A percentile compares a stretch with the other conserved stretches of the same genome.
phyloP scores from a whole-genome alignment of 495 filamentous ascomycete species.

The Xylaria intraflava region DNA sequence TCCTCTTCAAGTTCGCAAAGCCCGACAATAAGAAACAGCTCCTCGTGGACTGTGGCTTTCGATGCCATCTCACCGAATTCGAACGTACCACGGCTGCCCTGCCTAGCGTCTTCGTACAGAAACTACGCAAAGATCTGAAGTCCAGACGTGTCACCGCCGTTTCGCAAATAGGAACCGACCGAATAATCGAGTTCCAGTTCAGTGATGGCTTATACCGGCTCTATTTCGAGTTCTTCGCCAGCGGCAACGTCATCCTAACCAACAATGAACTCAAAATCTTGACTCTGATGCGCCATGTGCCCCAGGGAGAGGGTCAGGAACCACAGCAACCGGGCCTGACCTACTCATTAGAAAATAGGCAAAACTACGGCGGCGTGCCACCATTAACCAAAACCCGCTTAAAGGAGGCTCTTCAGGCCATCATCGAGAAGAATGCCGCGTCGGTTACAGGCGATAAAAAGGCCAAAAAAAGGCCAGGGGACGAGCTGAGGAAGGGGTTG shows the following conservation, averaged over 20 bases:
- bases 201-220: conserved; percentile 83
- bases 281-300: conserved; percentile 71
- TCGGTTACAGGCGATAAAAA: conserved; percentile 52
- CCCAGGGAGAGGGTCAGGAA: conserved; percentile 63
- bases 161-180: conserved; percentile 83
- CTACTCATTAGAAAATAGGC: conserved; percentile 75
- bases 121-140: conserved; percentile 79
- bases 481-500: conserved; percentile 69
- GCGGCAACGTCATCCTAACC: conserved; percentile 86
- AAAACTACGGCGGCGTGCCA: conserved; percentile 72
- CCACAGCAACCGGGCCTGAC: conserved; percentile 68
- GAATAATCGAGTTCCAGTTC: conserved; percentile 87
- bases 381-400: conserved; percentile 66
- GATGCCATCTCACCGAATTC: conserved; percentile 88
- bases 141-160: conserved; percentile 77
- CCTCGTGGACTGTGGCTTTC: conserved; percentile 90
- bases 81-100: conserved; percentile 73
- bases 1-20: conserved; percentile 87
- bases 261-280: conserved; percentile 73
- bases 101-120: conserved; percentile 75
- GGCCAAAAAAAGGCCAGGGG: conserved; percentile 66
- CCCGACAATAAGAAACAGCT: conserved; percentile 80
- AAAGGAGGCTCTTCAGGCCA: conserved; percentile 59
- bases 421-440: conserved; percentile 46
- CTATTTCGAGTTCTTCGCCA: conserved; percentile 92